Percentiles rank a stretch among this genome's conserved stretches.
Conservation (phyloP, 495 filamentous ascomycete genomes). For the Rhypophila decipiens region DNA sequence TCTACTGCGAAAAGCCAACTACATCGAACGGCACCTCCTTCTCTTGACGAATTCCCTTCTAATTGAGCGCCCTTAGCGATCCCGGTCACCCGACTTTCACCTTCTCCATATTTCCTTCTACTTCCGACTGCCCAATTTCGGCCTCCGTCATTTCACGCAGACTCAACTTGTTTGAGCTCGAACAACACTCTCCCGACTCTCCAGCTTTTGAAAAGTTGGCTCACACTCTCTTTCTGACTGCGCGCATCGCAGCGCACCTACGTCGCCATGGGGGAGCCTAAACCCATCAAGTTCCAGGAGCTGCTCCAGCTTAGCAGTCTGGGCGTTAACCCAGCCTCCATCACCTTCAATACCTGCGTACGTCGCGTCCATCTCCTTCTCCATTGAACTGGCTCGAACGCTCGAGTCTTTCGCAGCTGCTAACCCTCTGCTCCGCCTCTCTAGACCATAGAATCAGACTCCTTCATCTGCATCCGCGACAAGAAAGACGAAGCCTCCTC, state of each 20-base stretch:
- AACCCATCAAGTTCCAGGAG: constrained; percentile 95
- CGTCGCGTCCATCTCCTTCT: constrained; percentile 32
- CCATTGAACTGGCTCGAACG: constrained; percentile 16
- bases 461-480: constrained; percentile 92
- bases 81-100: constrained; percentile 1
- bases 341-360: constrained; percentile 97
- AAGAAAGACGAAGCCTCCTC: constrained; percentile 71
- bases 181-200: constrained; percentile 8
- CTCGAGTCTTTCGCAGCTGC: too few species aligned
- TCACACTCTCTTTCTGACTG: constrained; percentile 16
- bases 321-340: constrained; percentile 78
- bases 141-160: constrained; percentile 8
- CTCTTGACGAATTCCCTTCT: constrained; percentile 11
- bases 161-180: too few species aligned
- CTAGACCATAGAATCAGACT: constrained; percentile 97
- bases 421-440: too few species aligned
- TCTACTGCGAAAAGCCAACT: too few species aligned
- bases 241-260: constrained; percentile 31
- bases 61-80: constrained; percentile 10
- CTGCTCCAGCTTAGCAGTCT: constrained; percentile 75
- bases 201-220: constrained; percentile 29
- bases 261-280: constrained; percentile 36
- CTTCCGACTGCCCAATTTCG: constrained; percentile 8
- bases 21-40: neutral
- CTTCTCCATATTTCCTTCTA: constrained; percentile 12